Conservation (phyloP, 2,329 filamentous ascomycete species). For the Paradendryphiella salina region DNA sequence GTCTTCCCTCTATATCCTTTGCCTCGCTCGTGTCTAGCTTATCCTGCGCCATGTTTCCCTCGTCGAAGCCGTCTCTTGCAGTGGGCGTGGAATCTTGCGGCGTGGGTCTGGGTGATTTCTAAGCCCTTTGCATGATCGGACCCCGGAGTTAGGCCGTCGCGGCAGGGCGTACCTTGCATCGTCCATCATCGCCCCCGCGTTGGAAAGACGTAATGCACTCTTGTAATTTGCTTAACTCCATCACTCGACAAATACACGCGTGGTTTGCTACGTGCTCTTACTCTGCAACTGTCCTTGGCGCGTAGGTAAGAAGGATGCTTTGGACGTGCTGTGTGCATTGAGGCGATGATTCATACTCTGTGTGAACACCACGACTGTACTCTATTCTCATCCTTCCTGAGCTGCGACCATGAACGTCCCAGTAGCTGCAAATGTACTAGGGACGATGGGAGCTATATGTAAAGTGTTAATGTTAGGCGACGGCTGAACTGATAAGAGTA, state of each 20-base stretch:
- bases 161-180: slow-evolving; percentile 9
- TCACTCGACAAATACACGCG: background rate
- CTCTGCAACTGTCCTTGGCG: background rate
- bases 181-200: background rate
- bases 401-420: slow-evolving; percentile 56
- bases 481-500: slow-evolving; percentile 17
- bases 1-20: slow-evolving; percentile 31
- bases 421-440: slow-evolving; percentile 61
- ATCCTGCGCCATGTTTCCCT: slow-evolving; percentile 27
- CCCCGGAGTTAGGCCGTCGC: slow-evolving; percentile 17
- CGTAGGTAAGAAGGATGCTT: background rate
- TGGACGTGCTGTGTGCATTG: slow-evolving; percentile 2
- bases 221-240: background rate
- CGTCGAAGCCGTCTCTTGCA: background rate
- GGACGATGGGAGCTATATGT: slow-evolving; percentile 61
- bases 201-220: background rate
- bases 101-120: slow-evolving; percentile 21
- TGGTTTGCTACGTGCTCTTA: background rate
- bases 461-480: background rate
- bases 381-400: background rate
- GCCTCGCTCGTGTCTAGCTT: slow-evolving; percentile 29
- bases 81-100: slow-evolving; percentile 1
- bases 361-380: background rate
- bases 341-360: background rate
- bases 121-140: slow-evolving; percentile 20